Evolutionary conservation across 2,329 filamentous ascomycete species (phyloP), one percentile per base, ranked within the genome.

Genomic region (Orbilia ellipsospora): DNA sequence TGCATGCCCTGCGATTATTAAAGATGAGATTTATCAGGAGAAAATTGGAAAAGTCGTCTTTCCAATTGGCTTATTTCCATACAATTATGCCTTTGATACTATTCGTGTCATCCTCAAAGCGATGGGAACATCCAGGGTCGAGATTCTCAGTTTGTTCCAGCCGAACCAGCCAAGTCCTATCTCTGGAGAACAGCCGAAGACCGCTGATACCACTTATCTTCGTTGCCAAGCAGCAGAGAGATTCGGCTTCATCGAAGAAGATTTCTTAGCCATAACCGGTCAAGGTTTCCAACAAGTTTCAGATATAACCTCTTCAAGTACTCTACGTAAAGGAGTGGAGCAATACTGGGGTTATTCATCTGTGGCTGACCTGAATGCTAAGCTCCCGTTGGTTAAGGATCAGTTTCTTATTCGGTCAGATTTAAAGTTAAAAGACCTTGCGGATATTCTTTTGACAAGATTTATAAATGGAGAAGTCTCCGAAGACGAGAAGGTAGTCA

Each of bases 21-120:
- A 13, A 8, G n/a, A 51, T 20, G 36, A 57, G 7, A 52, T 68
- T 4, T 74, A 74, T 23, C 20, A 48, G 18, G 26, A 50, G 13
- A n/a, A 68, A 31, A 20, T 77, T 13, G 26, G 52, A 23, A 18
- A 57, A 18, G 15, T 10, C 0, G 63, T 75, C 5, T 66, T 10
- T 26, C 75, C 75, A 8, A 31, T 66, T 15, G 20, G 18, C 4
- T 16, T 50, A 16, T 64, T 75, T 16, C 75, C 75, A 42, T 77
- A 66, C 59, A 70, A 59, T 31, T 73, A 75, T 45, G 64, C 72
- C 6, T 45, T 67, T 12, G 62, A 74, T 20, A 50, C 36, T 6
- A 51, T 65, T 12, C 54, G 59, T 8, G n/a, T 16, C 1, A 52
- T 52, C 44, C 44, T 75, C 18, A 50, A 42, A 13, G 31, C 54